Evolutionary conservation across 2,329 filamentous ascomycete genomes (phyloP).

Genomic region (Aureobasidium sp.): DNA sequence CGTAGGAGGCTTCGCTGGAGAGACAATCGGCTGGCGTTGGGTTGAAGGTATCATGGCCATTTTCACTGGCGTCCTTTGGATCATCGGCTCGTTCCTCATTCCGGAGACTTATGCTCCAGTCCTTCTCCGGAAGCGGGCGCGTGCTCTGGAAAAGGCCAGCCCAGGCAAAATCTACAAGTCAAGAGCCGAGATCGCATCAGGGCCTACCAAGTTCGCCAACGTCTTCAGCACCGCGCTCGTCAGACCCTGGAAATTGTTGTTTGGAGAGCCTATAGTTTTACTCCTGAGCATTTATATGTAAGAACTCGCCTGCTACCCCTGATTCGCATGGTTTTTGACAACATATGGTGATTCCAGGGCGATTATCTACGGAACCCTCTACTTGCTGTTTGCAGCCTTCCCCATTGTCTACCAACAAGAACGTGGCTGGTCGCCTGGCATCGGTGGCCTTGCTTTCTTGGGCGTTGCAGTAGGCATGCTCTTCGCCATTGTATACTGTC

Average conservation of each 20-base stretch:
- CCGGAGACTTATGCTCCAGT: slow-evolving; percentile 56
- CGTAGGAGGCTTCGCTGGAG: slow-evolving; percentile 59
- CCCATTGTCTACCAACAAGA: slow-evolving; percentile 60
- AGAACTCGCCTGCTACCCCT: slow-evolving; percentile 47
- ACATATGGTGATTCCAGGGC: too few relatives aligned
- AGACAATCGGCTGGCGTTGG: slow-evolving; percentile 61
- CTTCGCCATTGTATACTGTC: slow-evolving; percentile 52
- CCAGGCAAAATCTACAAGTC: slow-evolving; percentile 49
- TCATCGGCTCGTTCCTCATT: slow-evolving; percentile 44
- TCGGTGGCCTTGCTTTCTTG: slow-evolving; percentile 39
- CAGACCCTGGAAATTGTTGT: slow-evolving; percentile 62
- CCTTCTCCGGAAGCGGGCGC: slow-evolving; percentile 47
- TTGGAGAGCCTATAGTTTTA: slow-evolving; percentile 62
- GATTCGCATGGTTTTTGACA: slow-evolving; percentile 53
- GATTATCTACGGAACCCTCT: neutral
- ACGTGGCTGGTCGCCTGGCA: slow-evolving; percentile 35
- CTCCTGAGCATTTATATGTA: slow-evolving; percentile 61
- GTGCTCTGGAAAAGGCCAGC: slow-evolving; percentile 44
- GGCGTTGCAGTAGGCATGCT: slow-evolving; percentile 47
- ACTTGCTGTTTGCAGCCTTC: slow-evolving; percentile 54
- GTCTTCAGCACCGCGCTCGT: slow-evolving; percentile 52
- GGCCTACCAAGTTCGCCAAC: slow-evolving; percentile 23
- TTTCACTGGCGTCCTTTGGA: slow-evolving; percentile 56
- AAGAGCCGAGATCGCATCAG: slow-evolving; percentile 31
- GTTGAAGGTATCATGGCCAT: slow-evolving; percentile 56